A percentile compares a stretch with the other conserved stretches of the same genome.
These are phyloP conservation scores for Pleurotus eryngii DNA, from an alignment of 768 basidiomycete genomes.

Conservation along the genomic window DNA sequence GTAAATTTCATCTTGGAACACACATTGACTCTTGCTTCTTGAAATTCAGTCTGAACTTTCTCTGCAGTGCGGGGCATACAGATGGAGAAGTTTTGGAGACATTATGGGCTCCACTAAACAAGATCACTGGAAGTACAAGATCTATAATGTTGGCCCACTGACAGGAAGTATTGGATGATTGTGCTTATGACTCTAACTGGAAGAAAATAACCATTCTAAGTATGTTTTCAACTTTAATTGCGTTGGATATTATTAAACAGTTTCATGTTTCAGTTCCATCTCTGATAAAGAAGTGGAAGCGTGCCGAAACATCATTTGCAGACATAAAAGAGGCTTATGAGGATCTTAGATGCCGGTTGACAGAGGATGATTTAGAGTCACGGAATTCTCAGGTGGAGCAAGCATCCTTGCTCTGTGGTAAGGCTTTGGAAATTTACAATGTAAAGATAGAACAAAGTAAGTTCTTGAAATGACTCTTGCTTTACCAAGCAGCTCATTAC, in stretches of 20 bases:
- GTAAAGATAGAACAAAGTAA: background rate
- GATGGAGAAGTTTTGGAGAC: conserved; percentile 35
- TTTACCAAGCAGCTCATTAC: background rate
- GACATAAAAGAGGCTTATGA: conserved; percentile 1
- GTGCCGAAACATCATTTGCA: background rate
- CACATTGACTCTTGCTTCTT: conserved; percentile 15
- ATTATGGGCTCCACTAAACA: conserved; percentile 26
- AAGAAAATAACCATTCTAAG: conserved; percentile 22
- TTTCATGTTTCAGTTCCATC: conserved; percentile 5
- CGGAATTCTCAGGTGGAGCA: conserved; percentile 1
- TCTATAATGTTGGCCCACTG: conserved; percentile 30
- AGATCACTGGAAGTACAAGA: conserved; percentile 18
- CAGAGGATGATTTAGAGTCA: background rate
- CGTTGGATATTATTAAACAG: background rate
- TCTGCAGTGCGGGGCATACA: conserved; percentile 17
- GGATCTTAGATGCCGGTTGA: background rate
- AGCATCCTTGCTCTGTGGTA: background rate
- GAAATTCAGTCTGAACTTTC: conserved; percentile 24
- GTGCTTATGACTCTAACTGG: conserved; percentile 33
- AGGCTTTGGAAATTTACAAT: conserved; percentile 1
- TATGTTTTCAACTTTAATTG: conserved; percentile 6
- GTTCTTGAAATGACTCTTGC: background rate
- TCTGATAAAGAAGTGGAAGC: conserved; percentile 13
- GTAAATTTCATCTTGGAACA: conserved; percentile 16
- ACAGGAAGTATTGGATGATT: conserved; percentile 31